Percentiles rank a stretch among this genome's conserved stretches.
These are phyloP conservation scores for Helotiales sp. DNA, from an alignment of 2,329 filamentous ascomycete genomes.

Conservation along the genomic window DNA sequence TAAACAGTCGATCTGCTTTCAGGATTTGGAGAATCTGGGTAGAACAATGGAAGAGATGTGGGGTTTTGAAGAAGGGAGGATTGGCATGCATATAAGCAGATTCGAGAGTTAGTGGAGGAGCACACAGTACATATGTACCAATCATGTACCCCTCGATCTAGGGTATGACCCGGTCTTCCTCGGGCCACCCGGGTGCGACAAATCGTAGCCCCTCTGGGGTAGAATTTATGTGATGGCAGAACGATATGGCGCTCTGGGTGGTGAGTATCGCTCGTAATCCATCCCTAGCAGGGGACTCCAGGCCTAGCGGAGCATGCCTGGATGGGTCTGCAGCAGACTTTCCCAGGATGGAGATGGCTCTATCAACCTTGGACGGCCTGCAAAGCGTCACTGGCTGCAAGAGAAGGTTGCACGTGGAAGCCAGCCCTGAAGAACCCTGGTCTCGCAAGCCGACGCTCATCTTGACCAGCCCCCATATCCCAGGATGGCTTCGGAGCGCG, in stretches of 20 bases:
- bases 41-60: constrained; percentile 8
- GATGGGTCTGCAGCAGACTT: background rate
- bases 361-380: background rate
- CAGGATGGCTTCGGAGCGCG: constrained; percentile 1
- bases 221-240: background rate
- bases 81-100: constrained; percentile 23
- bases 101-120: constrained; percentile 4
- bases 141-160: constrained; percentile 30
- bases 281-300: background rate
- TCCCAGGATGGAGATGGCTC: background rate
- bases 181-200: constrained; percentile 17
- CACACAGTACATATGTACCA: constrained; percentile 29
- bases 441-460: constrained; percentile 4
- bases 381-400: constrained; percentile 12
- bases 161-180: constrained; percentile 27
- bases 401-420: constrained; percentile 16
- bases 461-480: background rate
- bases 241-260: background rate
- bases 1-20: constrained; percentile 7
- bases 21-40: background rate
- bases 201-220: constrained; percentile 16
- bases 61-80: constrained; percentile 11
- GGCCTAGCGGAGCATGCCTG: constrained; percentile 6
- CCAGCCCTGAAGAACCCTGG: constrained; percentile 3
- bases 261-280: background rate